Conservation (phyloP, 768 basidiomycete genomes). For the Pleurotus giganteus region DNA sequence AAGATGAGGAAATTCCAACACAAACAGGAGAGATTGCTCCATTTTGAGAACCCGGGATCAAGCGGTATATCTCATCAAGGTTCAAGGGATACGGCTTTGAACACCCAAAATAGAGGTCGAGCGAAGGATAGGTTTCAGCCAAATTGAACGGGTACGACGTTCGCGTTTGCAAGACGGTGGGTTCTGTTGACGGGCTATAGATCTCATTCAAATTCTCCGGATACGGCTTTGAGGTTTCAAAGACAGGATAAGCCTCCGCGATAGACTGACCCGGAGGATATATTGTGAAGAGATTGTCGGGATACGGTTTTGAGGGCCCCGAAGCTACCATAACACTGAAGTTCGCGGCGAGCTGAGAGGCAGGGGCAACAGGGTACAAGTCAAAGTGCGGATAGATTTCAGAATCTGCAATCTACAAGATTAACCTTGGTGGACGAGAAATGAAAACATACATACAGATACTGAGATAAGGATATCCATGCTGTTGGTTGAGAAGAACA, state of each 20-base stretch:
- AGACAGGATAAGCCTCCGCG: not conserved
- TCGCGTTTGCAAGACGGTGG: not conserved
- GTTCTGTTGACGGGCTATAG: not conserved
- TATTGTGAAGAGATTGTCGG: not conserved
- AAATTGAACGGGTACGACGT: not conserved
- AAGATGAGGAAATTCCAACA: not conserved
- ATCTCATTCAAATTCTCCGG: not conserved
- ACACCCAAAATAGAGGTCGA: not conserved
- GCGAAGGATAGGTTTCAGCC: not conserved
- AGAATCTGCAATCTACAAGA: conserved; percentile 21
- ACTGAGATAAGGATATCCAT: conserved; percentile 21
- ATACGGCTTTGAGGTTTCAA: not conserved
- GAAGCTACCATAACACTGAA: not conserved
- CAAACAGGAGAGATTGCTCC: not conserved
- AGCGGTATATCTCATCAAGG: not conserved
- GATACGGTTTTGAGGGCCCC: not conserved
- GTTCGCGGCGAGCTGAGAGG: not conserved
- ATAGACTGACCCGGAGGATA: conserved; percentile 1
- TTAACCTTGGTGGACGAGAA: not conserved
- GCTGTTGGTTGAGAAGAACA: not conserved
- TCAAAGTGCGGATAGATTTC: conserved; percentile 33
- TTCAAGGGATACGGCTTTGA: conserved; percentile 2
- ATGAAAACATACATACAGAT: conserved; percentile 24
- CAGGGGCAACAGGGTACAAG: conserved; percentile 21
- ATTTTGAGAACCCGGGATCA: not conserved